A percentile compares a stretch with the other conserved stretches of the same genome.
Evolutionary conservation across 257 asterid genomes (phyloP).

Genomic region (Paraleonurus japonicus): DNA sequence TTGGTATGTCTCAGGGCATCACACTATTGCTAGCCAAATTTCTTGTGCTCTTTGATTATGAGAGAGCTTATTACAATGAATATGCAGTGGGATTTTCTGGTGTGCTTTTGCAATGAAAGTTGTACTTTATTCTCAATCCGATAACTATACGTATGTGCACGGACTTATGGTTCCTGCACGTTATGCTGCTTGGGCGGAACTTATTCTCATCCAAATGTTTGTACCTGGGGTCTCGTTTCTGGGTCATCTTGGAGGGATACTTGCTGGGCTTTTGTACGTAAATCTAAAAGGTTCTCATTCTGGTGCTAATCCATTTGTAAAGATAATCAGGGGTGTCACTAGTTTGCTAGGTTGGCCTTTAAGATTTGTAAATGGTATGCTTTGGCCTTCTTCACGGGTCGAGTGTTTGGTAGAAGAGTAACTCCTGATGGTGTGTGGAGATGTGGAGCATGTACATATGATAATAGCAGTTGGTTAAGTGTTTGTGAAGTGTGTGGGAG

Average conservation of each 20-base stretch:
- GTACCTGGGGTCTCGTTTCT: slow-evolving; percentile 91
- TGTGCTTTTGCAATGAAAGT: slow-evolving; percentile 96
- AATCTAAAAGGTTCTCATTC: slow-evolving; percentile 39
- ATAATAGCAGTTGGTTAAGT: slow-evolving; percentile 44
- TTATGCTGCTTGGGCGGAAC: slow-evolving; percentile 96
- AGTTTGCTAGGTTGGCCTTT: slow-evolving; percentile 59
- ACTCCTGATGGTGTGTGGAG: slow-evolving; percentile 61
- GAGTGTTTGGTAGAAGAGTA: slow-evolving; percentile 54
- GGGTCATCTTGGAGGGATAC: slow-evolving; percentile 88
- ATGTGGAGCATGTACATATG: slow-evolving; percentile 73
- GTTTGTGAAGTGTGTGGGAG: slow-evolving; percentile 79
- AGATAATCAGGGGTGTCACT: slow-evolving; percentile 39
- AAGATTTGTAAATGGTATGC: slow-evolving; percentile 32
- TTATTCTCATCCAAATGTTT: slow-evolving; percentile 75
- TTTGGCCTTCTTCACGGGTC: slow-evolving; percentile 29
- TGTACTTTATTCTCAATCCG: slow-evolving; percentile 63
- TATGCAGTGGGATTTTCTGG: slow-evolving; percentile 90
- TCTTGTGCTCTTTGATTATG: slow-evolving; percentile 59
- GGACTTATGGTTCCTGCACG: slow-evolving; percentile 80
- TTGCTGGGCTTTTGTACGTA: slow-evolving; percentile 73
- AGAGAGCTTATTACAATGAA: slow-evolving; percentile 66
- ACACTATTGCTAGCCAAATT: slow-evolving; percentile 66
- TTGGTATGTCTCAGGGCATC: slow-evolving; percentile 83
- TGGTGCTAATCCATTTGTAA: slow-evolving; percentile 46
- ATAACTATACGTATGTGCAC: slow-evolving; percentile 58